phyloP scores from a whole-genome alignment of 192 early-diverging fungal genomes.

The Podila epicladia region DNA sequence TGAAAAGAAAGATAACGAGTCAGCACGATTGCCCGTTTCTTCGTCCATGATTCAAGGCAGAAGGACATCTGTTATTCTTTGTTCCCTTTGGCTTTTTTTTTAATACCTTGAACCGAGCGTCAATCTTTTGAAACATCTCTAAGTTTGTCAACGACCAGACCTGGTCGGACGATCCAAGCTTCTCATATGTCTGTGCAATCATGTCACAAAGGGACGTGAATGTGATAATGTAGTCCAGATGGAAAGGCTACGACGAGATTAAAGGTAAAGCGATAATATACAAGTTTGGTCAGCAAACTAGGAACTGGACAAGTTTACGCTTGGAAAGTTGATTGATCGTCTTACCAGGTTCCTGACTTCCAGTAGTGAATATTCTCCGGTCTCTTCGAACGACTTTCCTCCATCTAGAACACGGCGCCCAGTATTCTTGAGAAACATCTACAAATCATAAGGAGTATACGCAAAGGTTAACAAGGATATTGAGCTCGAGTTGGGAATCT shows the following conservation, averaged over 20 bases:
- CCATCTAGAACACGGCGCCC: constrained; percentile 16
- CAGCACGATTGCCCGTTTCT: neutral
- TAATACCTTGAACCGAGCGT: constrained; percentile 45
- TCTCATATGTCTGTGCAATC: constrained; percentile 45
- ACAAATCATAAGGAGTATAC: neutral
- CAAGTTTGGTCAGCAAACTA: too few relatives aligned
- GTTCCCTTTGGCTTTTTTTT: neutral
- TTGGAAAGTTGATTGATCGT: neutral
- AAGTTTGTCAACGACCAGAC: constrained; percentile 27
- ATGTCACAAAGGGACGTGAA: constrained; percentile 42
- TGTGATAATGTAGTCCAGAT: constrained; percentile 36
- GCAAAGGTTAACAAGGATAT: neutral
- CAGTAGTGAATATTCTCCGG: constrained; percentile 38
- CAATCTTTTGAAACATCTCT: constrained; percentile 44
- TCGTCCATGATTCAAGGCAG: too few relatives aligned
- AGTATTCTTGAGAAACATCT: constrained; percentile 37
- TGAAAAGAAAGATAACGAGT: neutral
- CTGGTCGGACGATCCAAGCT: constrained; percentile 6
- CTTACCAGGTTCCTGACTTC: constrained; percentile 45
- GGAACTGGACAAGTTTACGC: neutral
- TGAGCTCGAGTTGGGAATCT: too few relatives aligned
- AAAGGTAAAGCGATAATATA: too few relatives aligned
- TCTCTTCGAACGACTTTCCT: constrained; percentile 28
- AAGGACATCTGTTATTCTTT: too few relatives aligned
- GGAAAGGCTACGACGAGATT: constrained; percentile 19